phyloP scores from a whole-genome alignment of 2,329 filamentous ascomycete genomes.

The Aspergillus sp. region DNA sequence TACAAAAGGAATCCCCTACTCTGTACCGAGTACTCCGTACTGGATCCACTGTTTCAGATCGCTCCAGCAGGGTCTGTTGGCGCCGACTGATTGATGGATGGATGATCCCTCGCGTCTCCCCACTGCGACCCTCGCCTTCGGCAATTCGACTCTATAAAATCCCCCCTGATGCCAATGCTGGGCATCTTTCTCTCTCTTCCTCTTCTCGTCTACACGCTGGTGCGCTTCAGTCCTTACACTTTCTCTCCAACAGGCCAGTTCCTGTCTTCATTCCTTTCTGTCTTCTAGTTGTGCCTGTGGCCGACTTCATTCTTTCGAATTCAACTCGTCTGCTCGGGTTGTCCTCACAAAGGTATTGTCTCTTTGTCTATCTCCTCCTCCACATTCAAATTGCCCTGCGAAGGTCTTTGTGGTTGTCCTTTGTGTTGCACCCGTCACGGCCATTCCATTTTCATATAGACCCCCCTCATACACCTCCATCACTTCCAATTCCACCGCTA shows the following conservation, averaged over 20 bases:
- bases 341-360: conserved; percentile 29
- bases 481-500: conserved; percentile 2
- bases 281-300: conserved; percentile 33
- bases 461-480: background rate
- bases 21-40: no score
- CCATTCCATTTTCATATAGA: no score
- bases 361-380: background rate
- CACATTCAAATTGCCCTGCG: background rate
- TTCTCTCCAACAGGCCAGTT: conserved; percentile 30
- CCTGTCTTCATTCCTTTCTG: conserved; percentile 28
- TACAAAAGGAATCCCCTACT: no score
- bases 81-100: no score
- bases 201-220: conserved; percentile 20
- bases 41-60: no score
- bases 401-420: background rate
- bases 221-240: conserved; percentile 23
- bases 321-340: conserved; percentile 6
- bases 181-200: conserved; percentile 6
- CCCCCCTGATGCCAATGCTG: background rate
- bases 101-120: no score
- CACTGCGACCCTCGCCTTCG: background rate
- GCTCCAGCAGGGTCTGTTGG: no score
- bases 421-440: no score
- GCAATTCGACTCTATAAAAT: background rate
- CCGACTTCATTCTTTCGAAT: conserved; percentile 32